Evolutionary conservation across 2,329 filamentous ascomycete genomes (phyloP), one percentile per base, ranked within the genome.

Genomic region (Elsinoe perseae): DNA sequence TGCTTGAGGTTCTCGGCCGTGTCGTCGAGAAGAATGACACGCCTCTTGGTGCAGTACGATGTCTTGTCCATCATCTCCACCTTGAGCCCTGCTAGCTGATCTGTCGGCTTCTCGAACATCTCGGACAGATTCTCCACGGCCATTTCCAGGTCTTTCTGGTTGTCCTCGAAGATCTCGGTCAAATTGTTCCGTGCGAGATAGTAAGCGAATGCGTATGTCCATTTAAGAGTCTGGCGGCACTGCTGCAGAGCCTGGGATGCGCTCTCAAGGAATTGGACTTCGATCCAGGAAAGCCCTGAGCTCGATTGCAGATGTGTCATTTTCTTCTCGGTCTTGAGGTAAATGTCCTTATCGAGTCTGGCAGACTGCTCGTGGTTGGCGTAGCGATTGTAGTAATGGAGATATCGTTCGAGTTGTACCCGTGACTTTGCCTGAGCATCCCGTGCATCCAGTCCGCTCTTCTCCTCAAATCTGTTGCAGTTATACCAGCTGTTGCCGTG

Each of bases 401-500:
- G 76, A 62, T 98, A 98, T n/a, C 93, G 84, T 71, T 98, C 92
- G 14, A 98, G 77, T 0, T 89, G 95, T 27, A 92, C 86, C 23
- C 93, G 81, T 7, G 89, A 95, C 69, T 86, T 90, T 2, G 93
- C 89, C 69, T 98, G 93, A 1, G 89, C 90, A 69, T 95, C 90
- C 32, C 93, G 81, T 3, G 93, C 93, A 57, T 96, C 91, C 0
- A 83, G 79, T 1, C 93, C 93, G 62, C 89, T 95, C 78, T 93
- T 96, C 74, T 97, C 93, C 68, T 98, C 93, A 65, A 86, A 98
- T 7, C 93, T 81, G 69, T 95, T 98, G 79, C 93, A 98, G 72
- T 95, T 98, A 77, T 98, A 98, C 93, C 93, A 98, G 73, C 89
- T 95, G 2, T 92, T 98, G 61, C 93, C 93, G 69, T 98, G 93